phyloP scores from a whole-genome alignment of 108 stramenopile species.

The Nitzschia putrida region DNA sequence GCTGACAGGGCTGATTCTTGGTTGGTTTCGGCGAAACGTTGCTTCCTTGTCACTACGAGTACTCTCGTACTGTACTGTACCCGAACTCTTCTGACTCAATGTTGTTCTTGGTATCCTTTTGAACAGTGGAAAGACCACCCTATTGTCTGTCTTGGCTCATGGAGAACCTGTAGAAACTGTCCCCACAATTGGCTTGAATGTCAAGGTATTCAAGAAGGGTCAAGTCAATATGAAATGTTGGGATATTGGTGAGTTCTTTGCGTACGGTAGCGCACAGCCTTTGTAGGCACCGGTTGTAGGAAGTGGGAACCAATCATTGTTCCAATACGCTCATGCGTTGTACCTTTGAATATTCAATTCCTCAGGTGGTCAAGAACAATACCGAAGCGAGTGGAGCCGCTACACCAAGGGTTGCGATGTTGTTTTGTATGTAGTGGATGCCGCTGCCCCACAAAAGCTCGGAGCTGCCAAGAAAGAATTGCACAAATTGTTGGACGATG shows the following conservation, averaged over 20 bases:
- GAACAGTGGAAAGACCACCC: conserved; percentile 91
- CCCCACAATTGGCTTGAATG: conserved; percentile 95
- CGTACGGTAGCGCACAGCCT: no score
- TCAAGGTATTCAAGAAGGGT: conserved; percentile 91
- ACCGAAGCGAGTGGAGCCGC: conserved; percentile 91
- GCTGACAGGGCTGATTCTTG: neutral
- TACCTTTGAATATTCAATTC: neutral
- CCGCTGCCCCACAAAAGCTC: conserved; percentile 85
- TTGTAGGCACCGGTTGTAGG: neutral
- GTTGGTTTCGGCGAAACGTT: neutral
- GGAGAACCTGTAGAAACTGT: conserved; percentile 93
- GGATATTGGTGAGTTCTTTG: conserved; percentile 67
- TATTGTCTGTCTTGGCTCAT: conserved; percentile 91
- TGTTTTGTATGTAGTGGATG: conserved; percentile 94
- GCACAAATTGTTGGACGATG: conserved; percentile 92
- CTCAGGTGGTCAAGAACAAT: conserved; percentile 89
- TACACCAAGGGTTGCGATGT: conserved; percentile 96
- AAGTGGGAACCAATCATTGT: neutral
- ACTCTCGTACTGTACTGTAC: no score
- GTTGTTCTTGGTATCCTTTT: neutral
- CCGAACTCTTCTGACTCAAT: neutral
- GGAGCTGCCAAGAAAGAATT: conserved; percentile 90
- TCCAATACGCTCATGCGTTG: no score
- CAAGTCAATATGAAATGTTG: conserved; percentile 96
- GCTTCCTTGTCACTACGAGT: no score